Base-by-base conservation (phyloP, 495 filamentous ascomycete genomes). In the Cenococcum geophilum region DNA sequence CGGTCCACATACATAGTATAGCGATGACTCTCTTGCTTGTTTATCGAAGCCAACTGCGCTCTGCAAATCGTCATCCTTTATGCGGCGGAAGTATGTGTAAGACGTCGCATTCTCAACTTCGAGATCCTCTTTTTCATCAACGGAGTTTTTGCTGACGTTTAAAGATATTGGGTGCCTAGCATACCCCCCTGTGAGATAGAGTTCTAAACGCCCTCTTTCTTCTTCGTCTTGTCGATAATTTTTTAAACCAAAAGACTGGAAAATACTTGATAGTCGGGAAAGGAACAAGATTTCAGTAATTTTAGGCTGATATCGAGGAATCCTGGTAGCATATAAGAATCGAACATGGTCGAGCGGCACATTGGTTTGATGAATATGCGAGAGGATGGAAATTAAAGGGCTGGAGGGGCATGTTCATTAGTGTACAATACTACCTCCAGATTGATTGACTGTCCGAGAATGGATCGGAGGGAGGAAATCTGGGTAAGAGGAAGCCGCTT, bases 1-100 rank as follows among this genome's bases (percentile, higher is more conserved):
- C 16, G 88, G 85, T 6, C 91, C 89, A 69, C 91, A 95, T 0
- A 96, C 78, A 69, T 92, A 96, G 40, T 81, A 83, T 0, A 89
- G 82, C 1, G 84, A 80, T 0, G 72, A 62, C 6, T 70, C 59
- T 36, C 81, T 76, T 50, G 80, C 74, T 4, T 35, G 14, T 49
- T 12, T 6, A 49, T 18, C n/a, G 6, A 4, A 22, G 9, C 53
- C 53, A 21, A 32, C 27, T 1, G 53, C 53, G 16, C 32, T n/a
- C 36, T 21, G 18, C 25, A 56, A 16, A 40, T 56, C 53, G 22
- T 21, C 18, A n/a, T 56, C 53, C 14, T 32, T 20, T 34, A 56
- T 34, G 18, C 55, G 37, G 8, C n/a, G 14, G 25, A n/a, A 25
- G n/a, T 42, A 32, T 16, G 21, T 52, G 21, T 27, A 6, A 32